Base-by-base conservation (phyloP, 2,329 filamentous ascomycete genomes). In the Colletotrichum truncatum region DNA sequence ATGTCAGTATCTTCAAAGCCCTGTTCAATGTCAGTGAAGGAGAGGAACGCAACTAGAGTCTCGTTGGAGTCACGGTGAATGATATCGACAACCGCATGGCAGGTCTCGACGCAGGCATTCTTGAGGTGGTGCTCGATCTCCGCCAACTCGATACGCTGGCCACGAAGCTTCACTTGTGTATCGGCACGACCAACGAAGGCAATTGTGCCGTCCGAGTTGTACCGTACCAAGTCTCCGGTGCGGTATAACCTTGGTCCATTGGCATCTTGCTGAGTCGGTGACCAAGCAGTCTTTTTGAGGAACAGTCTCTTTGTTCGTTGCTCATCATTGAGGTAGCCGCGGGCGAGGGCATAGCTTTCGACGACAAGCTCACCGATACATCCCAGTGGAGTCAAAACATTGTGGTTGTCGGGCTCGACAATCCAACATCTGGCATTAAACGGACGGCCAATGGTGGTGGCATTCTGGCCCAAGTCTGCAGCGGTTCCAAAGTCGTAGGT, bases 121-220 rank as follows among this genome's bases (percentile, higher is more conserved):
- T n/a, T 67, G 14, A 72, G 48, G 9, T 62, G 66, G 18, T 73
- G 64, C 67, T 76, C 74, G 9, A 77, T 71, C 41, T 77, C 75
- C 1, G 68, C 72, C 1, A 75, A 64, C 34, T 77, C 75, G 8
- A 76, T 70, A 4, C 75, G 73, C 30, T 77, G 74, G 6, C 75
- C 75, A 28, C 70, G 70, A 1, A 77, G 68, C 68, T 77, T 77
- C 63, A 76, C 69, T 60, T 77, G 74, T 1, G 67, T 52, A 6
- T 76, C 74, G 4, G 67, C 70, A 0, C 74, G 68, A 0, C 74
- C 73, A 0, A 66, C 46, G 4, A 71, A 71, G 11, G 72, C 61
- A 12, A 75, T 52, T 0, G 48, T 69, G 0, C 73, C 72, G 6
- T 74, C 72, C 8, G 21, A 43, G 25, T 72, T 70, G 16, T 70